These are phyloP conservation scores for Lepidium didymum DNA, from an alignment of 345 rosid species.

Conservation along the genomic window DNA sequence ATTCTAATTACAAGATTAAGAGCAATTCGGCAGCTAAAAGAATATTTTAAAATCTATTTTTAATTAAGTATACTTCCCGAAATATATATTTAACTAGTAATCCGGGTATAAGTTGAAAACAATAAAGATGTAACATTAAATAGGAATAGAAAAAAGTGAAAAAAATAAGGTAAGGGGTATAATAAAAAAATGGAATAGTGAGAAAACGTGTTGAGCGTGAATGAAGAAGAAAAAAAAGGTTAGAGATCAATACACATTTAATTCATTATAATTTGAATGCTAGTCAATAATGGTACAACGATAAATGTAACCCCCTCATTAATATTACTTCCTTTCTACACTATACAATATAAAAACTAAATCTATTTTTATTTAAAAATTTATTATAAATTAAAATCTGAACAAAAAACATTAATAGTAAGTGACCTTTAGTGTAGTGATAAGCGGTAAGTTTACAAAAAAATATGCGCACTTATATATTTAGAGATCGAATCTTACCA, in stretches of 20 bases:
- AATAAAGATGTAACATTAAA: conserved; percentile 1
- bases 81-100: too few relatives aligned
- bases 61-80: too few relatives aligned
- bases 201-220: conserved; percentile 30
- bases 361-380: not conserved
- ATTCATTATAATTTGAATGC: conserved; percentile 18
- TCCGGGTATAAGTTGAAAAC: not conserved
- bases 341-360: conserved; percentile 6
- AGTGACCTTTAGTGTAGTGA: too few relatives aligned
- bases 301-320: conserved; percentile 34
- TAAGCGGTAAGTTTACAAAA: too few relatives aligned
- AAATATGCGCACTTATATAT: too few relatives aligned
- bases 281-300: conserved; percentile 31
- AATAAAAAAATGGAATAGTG: conserved; percentile 3
- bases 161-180: conserved; percentile 1
- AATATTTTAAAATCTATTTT: too few relatives aligned
- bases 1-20: too few relatives aligned
- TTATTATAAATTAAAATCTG: not conserved
- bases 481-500: too few relatives aligned
- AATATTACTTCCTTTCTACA: conserved; percentile 8
- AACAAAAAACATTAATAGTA: not conserved
- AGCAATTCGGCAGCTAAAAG: too few relatives aligned
- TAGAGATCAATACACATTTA: conserved; percentile 19
- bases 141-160: not conserved
- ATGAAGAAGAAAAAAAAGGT: not conserved